phyloP scores from a whole-genome alignment of 2,329 filamentous ascomycete species.

The Immersiporthe knoxdaviesiana region DNA sequence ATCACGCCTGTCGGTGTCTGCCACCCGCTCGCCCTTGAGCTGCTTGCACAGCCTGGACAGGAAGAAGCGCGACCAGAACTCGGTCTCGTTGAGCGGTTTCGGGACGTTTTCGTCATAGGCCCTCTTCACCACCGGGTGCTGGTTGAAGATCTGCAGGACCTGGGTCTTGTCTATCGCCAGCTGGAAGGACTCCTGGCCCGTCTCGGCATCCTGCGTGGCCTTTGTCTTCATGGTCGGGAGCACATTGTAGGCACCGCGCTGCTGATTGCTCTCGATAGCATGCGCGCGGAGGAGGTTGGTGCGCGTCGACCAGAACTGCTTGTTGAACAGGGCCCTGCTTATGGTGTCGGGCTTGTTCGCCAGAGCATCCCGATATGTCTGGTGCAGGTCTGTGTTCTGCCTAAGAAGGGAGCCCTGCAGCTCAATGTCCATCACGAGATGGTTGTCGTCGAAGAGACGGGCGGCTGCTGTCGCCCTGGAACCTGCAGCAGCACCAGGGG shows the following conservation, averaged over 20 bases:
- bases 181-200: constrained; percentile 73
- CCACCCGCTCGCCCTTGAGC: constrained; percentile 84
- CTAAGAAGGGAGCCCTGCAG: constrained; percentile 89
- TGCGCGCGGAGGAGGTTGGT: constrained; percentile 85
- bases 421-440: constrained; percentile 75
- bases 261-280: constrained; percentile 85
- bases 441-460: constrained; percentile 79
- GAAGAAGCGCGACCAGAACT: constrained; percentile 96
- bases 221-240: constrained; percentile 81
- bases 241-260: constrained; percentile 89
- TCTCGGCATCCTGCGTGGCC: constrained; percentile 62
- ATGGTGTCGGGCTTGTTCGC: constrained; percentile 84
- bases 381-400: constrained; percentile 72
- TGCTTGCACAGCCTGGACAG: constrained; percentile 88
- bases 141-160: constrained; percentile 87
- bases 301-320: constrained; percentile 93
- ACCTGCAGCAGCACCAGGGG: constrained; percentile 66
- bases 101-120: constrained; percentile 95
- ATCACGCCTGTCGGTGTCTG: constrained; percentile 76
- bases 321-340: constrained; percentile 78
- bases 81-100: constrained; percentile 68
- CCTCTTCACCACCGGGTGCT: constrained; percentile 86
- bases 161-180: constrained; percentile 78
- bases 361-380: constrained; percentile 85
- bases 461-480: constrained; percentile 75